Conservation (phyloP, 805 yeast species). For the Candida morakotiae region DNA sequence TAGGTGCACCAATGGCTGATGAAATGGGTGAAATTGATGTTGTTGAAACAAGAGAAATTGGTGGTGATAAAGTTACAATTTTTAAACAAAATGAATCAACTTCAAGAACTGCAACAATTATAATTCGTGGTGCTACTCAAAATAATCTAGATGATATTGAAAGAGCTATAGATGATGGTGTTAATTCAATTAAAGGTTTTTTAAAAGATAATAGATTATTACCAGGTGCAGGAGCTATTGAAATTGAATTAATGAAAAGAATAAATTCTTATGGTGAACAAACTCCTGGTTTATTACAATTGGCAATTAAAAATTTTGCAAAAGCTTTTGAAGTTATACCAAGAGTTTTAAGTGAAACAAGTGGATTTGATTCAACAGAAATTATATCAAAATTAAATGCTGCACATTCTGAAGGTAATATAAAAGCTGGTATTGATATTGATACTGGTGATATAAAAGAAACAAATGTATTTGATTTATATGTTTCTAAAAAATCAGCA, state of each 20-base stretch:
- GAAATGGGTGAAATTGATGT: constrained; percentile 86
- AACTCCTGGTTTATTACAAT: constrained; percentile 88
- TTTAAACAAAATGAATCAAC: constrained; percentile 79
- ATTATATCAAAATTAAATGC: constrained; percentile 87
- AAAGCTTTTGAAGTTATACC: constrained; percentile 94
- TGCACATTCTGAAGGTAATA: constrained; percentile 59
- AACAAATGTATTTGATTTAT: constrained; percentile 73
- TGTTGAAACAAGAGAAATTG: constrained; percentile 90
- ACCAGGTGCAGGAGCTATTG: constrained; percentile 97
- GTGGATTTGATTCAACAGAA: constrained; percentile 88
- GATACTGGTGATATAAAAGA: constrained; percentile 65
- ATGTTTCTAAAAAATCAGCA: constrained; percentile 79
- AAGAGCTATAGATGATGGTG: constrained; percentile 97
- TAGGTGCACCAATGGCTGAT: constrained; percentile 93
- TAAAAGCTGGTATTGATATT: constrained; percentile 68
- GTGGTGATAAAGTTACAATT: constrained; percentile 94
- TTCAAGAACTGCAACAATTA: constrained; percentile 79
- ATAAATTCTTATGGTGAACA: constrained; percentile 84
- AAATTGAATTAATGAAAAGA: constrained; percentile 78
- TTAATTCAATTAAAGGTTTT: constrained; percentile 83
- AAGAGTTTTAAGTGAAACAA: constrained; percentile 86
- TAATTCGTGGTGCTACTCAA: constrained; percentile 94
- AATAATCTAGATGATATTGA: constrained; percentile 91
- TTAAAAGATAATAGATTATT: constrained; percentile 73
- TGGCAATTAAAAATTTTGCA: constrained; percentile 92